A percentile compares a stretch with the other conserved stretches of the same genome.
These are phyloP conservation scores for Microsporum audouinii DNA, from an alignment of 2,329 filamentous ascomycete genomes.

Conservation along the genomic window DNA sequence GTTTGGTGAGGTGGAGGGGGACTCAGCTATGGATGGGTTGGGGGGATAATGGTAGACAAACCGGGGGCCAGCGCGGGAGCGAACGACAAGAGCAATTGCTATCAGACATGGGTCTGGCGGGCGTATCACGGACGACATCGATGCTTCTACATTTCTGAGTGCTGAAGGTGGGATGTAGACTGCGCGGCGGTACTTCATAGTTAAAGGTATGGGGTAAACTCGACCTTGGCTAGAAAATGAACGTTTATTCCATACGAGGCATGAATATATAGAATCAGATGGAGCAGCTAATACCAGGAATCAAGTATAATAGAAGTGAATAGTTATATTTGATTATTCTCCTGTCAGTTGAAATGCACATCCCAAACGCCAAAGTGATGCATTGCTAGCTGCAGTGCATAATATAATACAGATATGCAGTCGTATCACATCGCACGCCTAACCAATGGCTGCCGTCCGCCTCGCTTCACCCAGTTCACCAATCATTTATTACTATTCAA, in stretches of 20 bases:
- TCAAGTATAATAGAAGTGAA: background rate
- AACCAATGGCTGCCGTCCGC: background rate
- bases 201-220: background rate
- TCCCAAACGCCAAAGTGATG: background rate
- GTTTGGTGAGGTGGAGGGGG: conserved; percentile 19
- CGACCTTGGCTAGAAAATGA: background rate
- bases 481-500: background rate
- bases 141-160: conserved; percentile 9
- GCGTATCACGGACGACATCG: conserved; percentile 37
- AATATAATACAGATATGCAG: background rate
- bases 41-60: conserved; percentile 85
- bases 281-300: background rate
- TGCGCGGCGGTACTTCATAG: background rate
- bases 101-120: conserved; percentile 48
- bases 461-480: background rate
- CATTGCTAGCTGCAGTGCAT: background rate
- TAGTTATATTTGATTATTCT: background rate
- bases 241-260: background rate
- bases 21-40: conserved; percentile 33
- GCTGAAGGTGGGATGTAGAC: background rate
- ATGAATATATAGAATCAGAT: background rate
- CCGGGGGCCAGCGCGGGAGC: conserved; percentile 65
- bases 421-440: background rate
- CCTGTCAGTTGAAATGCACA: background rate
- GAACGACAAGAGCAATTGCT: conserved; percentile 62